Base-by-base conservation (phyloP, 2,329 filamentous ascomycete species). In the Pseudonectria buxi region DNA sequence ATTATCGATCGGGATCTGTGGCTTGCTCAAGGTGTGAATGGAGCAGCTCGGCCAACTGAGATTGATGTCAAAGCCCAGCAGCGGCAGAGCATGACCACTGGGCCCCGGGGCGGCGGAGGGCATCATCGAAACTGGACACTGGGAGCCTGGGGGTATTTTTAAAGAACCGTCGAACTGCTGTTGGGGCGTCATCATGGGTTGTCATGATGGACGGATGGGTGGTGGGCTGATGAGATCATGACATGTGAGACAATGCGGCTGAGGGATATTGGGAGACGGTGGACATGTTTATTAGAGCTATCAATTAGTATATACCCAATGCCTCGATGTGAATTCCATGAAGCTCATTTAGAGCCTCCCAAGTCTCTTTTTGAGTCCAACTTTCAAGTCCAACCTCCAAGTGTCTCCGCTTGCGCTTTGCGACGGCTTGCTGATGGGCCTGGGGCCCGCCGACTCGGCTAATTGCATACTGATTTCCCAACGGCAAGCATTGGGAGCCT, bases 1-100 rank as follows among this genome's bases (percentile, higher is more conserved):
- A 74, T 80, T 22, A 66, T 89, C 14, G 84, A 88, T 43, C 68
- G 80, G 16, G 85, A 90, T 6, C 65, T 76, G 24, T 90, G 85
- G 71, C 56, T 80, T 30, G 76, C 78, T 46, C 72, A 86, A 44
- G 85, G 85, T 2, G 62, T 74, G 14, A 63, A 65, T 13, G 81
- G 81, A 3, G 81, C 81, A 2, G 74, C 68, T 13, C 70, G 69
- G 30, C 68, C 76, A 2, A 67, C 59, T 29, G 81, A 85, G 11
- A 67, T 81, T 4, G 76, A 79, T 40, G 51, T 70, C 28, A 75
- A 74, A 57, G 62, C 66, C 3, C 69, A 71, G 35, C 74, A 79
- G 44, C 69, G 80, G 39, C 78, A 83, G 56, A 83, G 80, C 50
- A 69, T 83, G 64, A 78, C 75, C 0, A 62, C 74, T 0, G 72